Conservation (phyloP, 2,329 filamentous ascomycete species). For the Chaetothyriales sp. region DNA sequence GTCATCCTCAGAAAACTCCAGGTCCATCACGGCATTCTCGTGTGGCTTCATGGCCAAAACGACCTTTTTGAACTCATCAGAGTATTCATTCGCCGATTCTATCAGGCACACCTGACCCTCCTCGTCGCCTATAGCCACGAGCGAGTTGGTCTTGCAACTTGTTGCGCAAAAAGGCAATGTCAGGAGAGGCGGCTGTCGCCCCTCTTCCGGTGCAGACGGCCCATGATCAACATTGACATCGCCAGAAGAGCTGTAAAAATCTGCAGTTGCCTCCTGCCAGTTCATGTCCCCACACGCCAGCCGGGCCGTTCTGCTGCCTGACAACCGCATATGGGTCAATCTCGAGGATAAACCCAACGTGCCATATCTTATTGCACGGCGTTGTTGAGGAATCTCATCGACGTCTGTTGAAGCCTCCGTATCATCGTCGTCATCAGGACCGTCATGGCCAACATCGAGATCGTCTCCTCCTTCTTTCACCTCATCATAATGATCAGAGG, state of each 20-base stretch:
- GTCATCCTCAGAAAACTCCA: slow-evolving; percentile 55
- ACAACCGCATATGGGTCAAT: background rate
- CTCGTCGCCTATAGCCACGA: slow-evolving; percentile 56
- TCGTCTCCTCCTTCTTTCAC: background rate
- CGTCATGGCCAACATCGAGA: slow-evolving; percentile 7
- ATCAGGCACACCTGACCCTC: slow-evolving; percentile 50
- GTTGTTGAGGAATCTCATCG: background rate
- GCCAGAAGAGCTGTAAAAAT: slow-evolving; percentile 43
- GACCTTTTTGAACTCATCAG: slow-evolving; percentile 38
- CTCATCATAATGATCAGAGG: slow-evolving; percentile 1
- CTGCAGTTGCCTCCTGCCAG: slow-evolving; percentile 44
- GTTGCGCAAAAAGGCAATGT: slow-evolving; percentile 51
- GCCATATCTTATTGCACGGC: background rate
- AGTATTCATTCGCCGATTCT: slow-evolving; percentile 40
- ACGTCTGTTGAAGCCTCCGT: background rate
- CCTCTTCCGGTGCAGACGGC: slow-evolving; percentile 24
- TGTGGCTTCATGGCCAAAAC: slow-evolving; percentile 49
- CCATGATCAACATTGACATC: slow-evolving; percentile 40
- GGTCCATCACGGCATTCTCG: slow-evolving; percentile 56
- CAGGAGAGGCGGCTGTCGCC: slow-evolving; percentile 21
- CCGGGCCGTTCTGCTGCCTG: slow-evolving; percentile 4
- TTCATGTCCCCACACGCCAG: slow-evolving; percentile 9
- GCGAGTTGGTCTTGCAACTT: slow-evolving; percentile 51
- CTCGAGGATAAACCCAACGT: background rate
- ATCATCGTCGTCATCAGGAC: slow-evolving; percentile 7